phyloP scores from a whole-genome alignment of 2,329 filamentous ascomycete species.

The Aureobasidium zeae region DNA sequence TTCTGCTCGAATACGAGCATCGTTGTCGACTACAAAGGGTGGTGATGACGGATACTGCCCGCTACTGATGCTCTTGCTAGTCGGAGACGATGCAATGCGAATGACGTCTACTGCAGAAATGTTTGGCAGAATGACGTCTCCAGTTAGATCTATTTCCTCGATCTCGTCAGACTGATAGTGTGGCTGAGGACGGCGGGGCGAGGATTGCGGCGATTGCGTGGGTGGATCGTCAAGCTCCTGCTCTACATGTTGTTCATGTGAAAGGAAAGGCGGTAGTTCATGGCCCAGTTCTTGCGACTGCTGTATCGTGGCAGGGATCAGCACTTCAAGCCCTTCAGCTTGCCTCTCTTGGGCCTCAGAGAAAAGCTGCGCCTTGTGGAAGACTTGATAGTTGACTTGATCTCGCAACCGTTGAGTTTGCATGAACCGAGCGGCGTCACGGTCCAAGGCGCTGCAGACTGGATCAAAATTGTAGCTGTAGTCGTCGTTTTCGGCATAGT shows the following conservation, averaged over 20 bases:
- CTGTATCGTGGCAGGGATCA: background rate
- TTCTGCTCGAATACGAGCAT: slow-evolving; percentile 1
- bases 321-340: background rate
- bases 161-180: background rate
- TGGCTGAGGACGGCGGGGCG: background rate
- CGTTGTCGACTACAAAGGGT: slow-evolving; percentile 6
- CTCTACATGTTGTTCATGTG: background rate
- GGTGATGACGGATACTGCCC: slow-evolving; percentile 15
- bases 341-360: background rate
- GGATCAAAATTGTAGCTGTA: slow-evolving; percentile 16
- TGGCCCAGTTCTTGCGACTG: slow-evolving; percentile 8
- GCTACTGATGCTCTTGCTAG: slow-evolving; percentile 14
- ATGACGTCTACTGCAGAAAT: background rate
- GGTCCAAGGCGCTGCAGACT: slow-evolving; percentile 17
- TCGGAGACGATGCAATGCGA: slow-evolving; percentile 8
- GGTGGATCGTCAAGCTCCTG: background rate
- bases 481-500: slow-evolving; percentile 3
- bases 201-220: slow-evolving; percentile 1
- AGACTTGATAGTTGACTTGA: background rate
- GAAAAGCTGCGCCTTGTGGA: background rate
- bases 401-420: slow-evolving; percentile 15
- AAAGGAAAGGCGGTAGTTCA: background rate
- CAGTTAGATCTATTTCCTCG: slow-evolving; percentile 12
- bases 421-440: slow-evolving; percentile 17
- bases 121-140: slow-evolving; percentile 1